These are phyloP conservation scores for Lecanosticta acicola DNA, from an alignment of 2,329 filamentous ascomycete species.

Conservation along the genomic window DNA sequence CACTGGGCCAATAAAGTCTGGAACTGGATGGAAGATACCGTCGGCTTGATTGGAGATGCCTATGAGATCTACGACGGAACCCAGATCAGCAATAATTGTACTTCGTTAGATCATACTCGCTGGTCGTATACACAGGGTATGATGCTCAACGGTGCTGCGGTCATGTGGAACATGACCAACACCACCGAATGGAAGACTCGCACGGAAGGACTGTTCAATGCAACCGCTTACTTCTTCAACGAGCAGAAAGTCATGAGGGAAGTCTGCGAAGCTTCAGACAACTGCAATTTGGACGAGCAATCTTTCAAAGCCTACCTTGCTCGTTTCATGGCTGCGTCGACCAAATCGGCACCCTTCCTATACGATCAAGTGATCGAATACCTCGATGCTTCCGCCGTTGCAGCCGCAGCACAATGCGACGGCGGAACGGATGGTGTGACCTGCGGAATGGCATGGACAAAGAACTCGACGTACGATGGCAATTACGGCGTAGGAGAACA, in stretches of 20 bases:
- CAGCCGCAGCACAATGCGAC: slow-evolving; percentile 51
- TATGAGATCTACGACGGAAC: slow-evolving; percentile 46
- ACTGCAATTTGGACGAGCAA: slow-evolving; percentile 41
- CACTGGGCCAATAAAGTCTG: slow-evolving; percentile 40
- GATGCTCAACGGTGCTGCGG: slow-evolving; percentile 40
- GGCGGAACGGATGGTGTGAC: slow-evolving; percentile 43
- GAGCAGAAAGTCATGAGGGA: slow-evolving; percentile 40
- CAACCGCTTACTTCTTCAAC: slow-evolving; percentile 39
- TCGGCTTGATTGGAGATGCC: slow-evolving; percentile 54
- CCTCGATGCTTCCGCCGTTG: slow-evolving; percentile 49
- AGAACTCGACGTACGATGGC: slow-evolving; percentile 40
- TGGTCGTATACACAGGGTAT: slow-evolving; percentile 45
- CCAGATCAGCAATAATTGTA: slow-evolving; percentile 43
- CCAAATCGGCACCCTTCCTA: slow-evolving; percentile 54
- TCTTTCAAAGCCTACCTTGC: slow-evolving; percentile 37
- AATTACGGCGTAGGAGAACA: slow-evolving; percentile 50
- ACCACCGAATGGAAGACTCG: slow-evolving; percentile 20
- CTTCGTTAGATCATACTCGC: slow-evolving; percentile 41
- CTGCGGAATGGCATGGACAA: slow-evolving; percentile 41
- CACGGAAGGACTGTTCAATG: slow-evolving; percentile 22
- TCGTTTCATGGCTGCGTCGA: slow-evolving; percentile 49
- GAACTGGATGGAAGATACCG: slow-evolving; percentile 33
- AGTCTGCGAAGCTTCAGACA: slow-evolving; percentile 38
- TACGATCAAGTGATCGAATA: slow-evolving; percentile 46
- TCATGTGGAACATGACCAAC: slow-evolving; percentile 33